phyloP scores from a whole-genome alignment of 208 protist genomes.

The Phytomonas sp. region DNA sequence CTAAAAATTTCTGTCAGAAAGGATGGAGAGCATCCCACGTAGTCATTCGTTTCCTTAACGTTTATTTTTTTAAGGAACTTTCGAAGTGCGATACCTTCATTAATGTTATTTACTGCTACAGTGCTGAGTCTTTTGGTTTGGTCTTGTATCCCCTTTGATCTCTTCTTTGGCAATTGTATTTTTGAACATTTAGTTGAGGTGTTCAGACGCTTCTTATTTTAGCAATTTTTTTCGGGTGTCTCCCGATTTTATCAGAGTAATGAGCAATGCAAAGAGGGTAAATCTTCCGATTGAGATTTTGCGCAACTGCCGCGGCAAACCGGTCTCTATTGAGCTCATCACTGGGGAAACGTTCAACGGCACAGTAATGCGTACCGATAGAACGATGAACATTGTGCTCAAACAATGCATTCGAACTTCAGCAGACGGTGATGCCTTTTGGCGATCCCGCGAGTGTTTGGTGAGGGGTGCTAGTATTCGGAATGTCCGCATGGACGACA shows the following conservation, averaged over 20 bases:
- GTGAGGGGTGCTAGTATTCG: conserved; percentile 67
- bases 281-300: conserved; percentile 70
- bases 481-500: conserved; percentile 73
- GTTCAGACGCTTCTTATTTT: neutral
- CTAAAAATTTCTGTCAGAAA: neutral
- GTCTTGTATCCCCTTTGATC: neutral
- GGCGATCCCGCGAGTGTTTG: conserved; percentile 53
- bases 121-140: conserved; percentile 1
- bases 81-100: neutral
- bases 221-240: neutral
- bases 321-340: conserved; percentile 63
- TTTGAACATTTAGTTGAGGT: neutral
- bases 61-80: neutral
- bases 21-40: neutral
- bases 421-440: conserved; percentile 58
- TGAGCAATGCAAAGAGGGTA: conserved; percentile 27
- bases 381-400: conserved; percentile 79
- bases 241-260: conserved; percentile 8
- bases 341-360: conserved; percentile 76
- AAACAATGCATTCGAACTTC: conserved; percentile 65
- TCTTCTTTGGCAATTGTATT: conserved; percentile 6
- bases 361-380: conserved; percentile 63
- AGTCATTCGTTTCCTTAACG: neutral
- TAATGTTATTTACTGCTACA: neutral
- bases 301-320: conserved; percentile 70